A percentile compares a stretch with the other conserved stretches of the same genome.
These are phyloP conservation scores for Pichia sp. DNA, from an alignment of 1,139 yeast genomes.

Conservation along the genomic window DNA sequence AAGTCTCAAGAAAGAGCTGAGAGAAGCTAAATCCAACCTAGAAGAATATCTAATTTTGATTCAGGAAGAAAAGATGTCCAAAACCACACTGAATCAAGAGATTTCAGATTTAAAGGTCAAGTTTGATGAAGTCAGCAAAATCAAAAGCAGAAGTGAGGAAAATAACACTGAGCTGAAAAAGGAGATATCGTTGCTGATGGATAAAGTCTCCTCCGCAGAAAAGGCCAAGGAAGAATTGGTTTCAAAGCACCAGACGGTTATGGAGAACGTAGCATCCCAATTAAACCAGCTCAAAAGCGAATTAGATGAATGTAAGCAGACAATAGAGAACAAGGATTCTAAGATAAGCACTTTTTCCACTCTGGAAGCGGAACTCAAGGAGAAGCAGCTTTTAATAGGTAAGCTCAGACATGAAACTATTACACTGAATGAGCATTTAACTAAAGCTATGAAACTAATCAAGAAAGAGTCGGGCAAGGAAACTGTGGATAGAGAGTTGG, in stretches of 20 bases:
- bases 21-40: conserved; percentile 35
- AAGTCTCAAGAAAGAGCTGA: conserved; percentile 26
- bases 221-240: conserved; percentile 18
- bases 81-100: conserved; percentile 33
- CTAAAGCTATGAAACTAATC: conserved; percentile 78
- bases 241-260: neutral
- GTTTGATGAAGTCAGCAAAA: conserved; percentile 11
- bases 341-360: conserved; percentile 29
- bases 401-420: conserved; percentile 93
- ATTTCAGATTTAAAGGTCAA: conserved; percentile 37
- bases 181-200: conserved; percentile 16
- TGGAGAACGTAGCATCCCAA: conserved; percentile 5
- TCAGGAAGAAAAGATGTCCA: conserved; percentile 41
- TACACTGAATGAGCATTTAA: conserved; percentile 87
- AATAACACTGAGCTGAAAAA: conserved; percentile 4
- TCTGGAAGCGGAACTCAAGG: conserved; percentile 48
- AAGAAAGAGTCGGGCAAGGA: conserved; percentile 68
- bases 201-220: conserved; percentile 19
- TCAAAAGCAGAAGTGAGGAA: conserved; percentile 1
- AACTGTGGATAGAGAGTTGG: conserved; percentile 77
- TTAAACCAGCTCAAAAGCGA: conserved; percentile 12
- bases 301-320: conserved; percentile 14
- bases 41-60: conserved; percentile 40
- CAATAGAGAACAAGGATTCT: conserved; percentile 16
- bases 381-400: conserved; percentile 74